Evolutionary conservation across 768 basidiomycete species (phyloP).

Genomic region (Myochromella boudieri): DNA sequence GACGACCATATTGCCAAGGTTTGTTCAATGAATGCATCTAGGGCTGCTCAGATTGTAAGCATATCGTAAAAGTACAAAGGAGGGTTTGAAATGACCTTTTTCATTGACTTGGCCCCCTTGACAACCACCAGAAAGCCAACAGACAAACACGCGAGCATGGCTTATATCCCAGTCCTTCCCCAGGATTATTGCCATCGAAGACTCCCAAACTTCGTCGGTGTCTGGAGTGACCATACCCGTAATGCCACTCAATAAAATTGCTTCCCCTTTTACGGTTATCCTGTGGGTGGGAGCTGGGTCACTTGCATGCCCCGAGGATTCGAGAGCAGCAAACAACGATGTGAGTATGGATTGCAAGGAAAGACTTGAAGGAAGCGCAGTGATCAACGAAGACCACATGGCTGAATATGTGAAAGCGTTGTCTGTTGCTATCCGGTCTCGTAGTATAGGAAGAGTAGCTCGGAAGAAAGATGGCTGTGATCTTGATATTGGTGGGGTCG

Average conservation of each 20-base stretch:
- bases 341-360: constrained; percentile 56
- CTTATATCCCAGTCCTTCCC: constrained; percentile 59
- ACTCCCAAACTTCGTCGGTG: constrained; percentile 52
- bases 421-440: constrained; percentile 30
- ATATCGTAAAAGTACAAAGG: background rate
- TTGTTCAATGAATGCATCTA: constrained; percentile 46
- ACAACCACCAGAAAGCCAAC: constrained; percentile 60
- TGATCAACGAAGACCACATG: constrained; percentile 49
- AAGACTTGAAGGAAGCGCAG: constrained; percentile 47
- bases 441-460: constrained; percentile 48
- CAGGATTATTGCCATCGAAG: constrained; percentile 45
- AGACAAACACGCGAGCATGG: constrained; percentile 62
- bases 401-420: constrained; percentile 37
- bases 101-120: constrained; percentile 23
- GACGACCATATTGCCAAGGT: constrained; percentile 72
- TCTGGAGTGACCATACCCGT: constrained; percentile 50
- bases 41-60: constrained; percentile 28
- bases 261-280: constrained; percentile 52
- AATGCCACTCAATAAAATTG: constrained; percentile 47
- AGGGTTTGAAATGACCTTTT: constrained; percentile 21
- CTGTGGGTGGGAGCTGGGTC: constrained; percentile 33
- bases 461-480: constrained; percentile 75
- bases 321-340: constrained; percentile 57
- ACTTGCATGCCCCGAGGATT: constrained; percentile 25
- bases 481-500: constrained; percentile 44